Conservation (phyloP, 352 stramenopile genomes). For the Pythium insidiosum region DNA sequence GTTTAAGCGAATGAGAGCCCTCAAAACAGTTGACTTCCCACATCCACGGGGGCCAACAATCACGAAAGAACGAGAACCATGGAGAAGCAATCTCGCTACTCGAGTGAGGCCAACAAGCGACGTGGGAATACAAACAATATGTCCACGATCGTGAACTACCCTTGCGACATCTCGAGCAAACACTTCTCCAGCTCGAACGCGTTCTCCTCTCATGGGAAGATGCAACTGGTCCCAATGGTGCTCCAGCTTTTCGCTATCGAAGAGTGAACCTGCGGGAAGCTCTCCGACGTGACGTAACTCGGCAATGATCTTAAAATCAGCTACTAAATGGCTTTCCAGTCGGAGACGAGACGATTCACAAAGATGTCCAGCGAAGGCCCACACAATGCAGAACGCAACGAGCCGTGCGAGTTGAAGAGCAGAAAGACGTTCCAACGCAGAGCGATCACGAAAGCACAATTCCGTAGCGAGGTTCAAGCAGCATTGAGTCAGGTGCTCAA, state of each 20-base stretch:
- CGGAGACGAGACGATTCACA: constrained; percentile 27
- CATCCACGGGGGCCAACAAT: constrained; percentile 29
- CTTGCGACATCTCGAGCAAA: no score
- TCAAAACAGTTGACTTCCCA: constrained; percentile 45
- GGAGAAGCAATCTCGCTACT: constrained; percentile 28
- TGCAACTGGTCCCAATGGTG: no score
- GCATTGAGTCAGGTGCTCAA: constrained; percentile 32
- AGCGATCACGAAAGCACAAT: constrained; percentile 30
- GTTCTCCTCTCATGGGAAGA: no score
- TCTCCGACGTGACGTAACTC: no score
- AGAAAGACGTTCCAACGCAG: constrained; percentile 22
- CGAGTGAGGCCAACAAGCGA: no score
- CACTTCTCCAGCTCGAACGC: no score
- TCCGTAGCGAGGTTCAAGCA: constrained; percentile 22
- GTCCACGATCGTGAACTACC: no score
- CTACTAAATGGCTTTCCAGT: constrained; percentile 34
- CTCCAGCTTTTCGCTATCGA: no score
- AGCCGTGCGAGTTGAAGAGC: constrained; percentile 20
- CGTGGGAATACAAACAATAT: no score
- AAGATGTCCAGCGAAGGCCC: constrained; percentile 40
- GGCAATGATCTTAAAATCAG: constrained; percentile 24
- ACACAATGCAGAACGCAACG: constrained; percentile 36
- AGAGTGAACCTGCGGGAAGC: no score
- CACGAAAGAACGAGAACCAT: constrained; percentile 32
- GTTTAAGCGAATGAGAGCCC: constrained; percentile 28